Evolutionary conservation across 1,284 basidiomycete species (phyloP), one percentile per base, ranked within the genome.

Genomic region (Papiliotrema fonsecae): DNA sequence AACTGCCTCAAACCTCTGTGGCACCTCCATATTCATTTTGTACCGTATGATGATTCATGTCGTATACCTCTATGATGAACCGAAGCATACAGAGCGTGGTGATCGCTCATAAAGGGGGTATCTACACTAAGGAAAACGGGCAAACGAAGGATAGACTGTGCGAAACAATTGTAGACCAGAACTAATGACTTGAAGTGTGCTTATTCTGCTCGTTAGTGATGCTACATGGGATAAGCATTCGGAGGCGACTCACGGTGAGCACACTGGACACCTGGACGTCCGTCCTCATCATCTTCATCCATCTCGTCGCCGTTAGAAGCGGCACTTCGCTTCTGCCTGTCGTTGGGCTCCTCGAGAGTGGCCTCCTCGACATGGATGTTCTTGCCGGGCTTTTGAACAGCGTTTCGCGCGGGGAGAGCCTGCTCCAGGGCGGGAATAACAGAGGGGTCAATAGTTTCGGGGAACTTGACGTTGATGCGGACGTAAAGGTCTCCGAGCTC

Each of bases 401-500:
- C 79, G 47, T 77, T 79, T 48, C 96, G 85, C 14, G 88, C 79
- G 16, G 93, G 89, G 1, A 99, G 82, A 11, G 89, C 93, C 51
- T 82, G 74, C 75, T 99, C 94, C 54, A 99, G 84, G 18, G 85
- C 75, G 21, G 81, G 78, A 62, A 92, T 85, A 41, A 79, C 76
- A 32, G 79, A 76, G 27, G 83, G 76, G 52, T 87, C 81, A 69
- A 99, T 82, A 45, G 76, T 69, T 30, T 92, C 87, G 50, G 96
- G 96, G 84, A 98, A 99, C 54, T 80, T 81, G 67, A 99, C 88
- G 60, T 79, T 80, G 61, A 98, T 77, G 66, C 86, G 87, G 75
- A 98, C 81, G 72, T 86, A 93, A 57, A 99, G 80, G 75, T 98
- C 92, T 37, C 96, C 96, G 42, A 85, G 81, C 70, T 98, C 93